Evolutionary conservation across 306 rosid species (phyloP), one percentile per base, ranked within the genome.

Genomic region (Fragaria iinumae): DNA sequence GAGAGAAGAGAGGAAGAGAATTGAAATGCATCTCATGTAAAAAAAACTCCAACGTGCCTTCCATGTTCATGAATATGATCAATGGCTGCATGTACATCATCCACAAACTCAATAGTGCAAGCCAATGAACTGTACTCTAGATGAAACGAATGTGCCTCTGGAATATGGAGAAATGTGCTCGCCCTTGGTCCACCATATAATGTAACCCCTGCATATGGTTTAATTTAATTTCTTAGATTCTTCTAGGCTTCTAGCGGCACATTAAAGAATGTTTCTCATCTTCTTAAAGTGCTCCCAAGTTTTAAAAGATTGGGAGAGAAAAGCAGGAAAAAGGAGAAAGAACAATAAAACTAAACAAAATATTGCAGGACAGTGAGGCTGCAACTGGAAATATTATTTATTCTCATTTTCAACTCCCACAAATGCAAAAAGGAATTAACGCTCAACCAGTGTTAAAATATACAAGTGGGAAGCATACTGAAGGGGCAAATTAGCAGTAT

Each of bases 131-230:
- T 88, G 87, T 96, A 91, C 83, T 96, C 98, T 17, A 88, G 96
- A 82, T 96, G 99, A 73, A 96, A 84, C 41, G 93, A 82, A 76
- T 36, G 75, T 50, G 89, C 97, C 83, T 80, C 84, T 8, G 98
- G 92, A 85, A 96, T 77, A 79, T 83, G 86, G 80, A 92, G 87
- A 79, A 81, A 64, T 53, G 86, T 62, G 80, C 90, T 92, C 83
- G 94, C 90, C 82, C 70, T 93, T 21, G 96, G 96, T 85, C 99
- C 98, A 64, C 98, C 99, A 79, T 83, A 91, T 80, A 96, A 85
- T 14, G 83, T 81, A 73, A 89, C 93, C 69, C 98, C 99, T 96
- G 86, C 80, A 66, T 72, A 79, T 76, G 76, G 79, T 49, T 25
- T 41, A 75, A 34, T 21, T 44, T 60, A 68, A 27, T 20, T 6